phyloP scores from a whole-genome alignment of 75 land plant genomes.

The Cunninghamia lanceolata region DNA sequence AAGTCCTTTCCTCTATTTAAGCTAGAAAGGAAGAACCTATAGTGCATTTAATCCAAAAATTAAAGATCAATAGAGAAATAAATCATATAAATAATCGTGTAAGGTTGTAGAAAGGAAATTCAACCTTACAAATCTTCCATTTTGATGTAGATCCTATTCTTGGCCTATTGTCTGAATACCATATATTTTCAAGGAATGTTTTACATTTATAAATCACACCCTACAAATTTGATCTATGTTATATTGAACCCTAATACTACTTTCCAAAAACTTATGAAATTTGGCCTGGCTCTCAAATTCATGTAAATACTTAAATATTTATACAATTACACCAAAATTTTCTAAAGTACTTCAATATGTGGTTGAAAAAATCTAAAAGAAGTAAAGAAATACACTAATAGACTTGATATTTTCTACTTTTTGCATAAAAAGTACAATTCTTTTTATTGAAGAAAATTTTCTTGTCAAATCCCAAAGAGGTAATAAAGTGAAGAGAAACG shows the following conservation, averaged over 20 bases:
- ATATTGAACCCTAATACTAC: neutral
- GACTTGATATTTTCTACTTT: too few species aligned
- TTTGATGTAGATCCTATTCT: constrained; percentile 9
- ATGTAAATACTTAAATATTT: too few species aligned
- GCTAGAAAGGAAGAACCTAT: constrained; percentile 34
- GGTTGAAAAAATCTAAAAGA: too few species aligned
- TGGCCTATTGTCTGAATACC: neutral
- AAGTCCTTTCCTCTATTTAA: constrained; percentile 46
- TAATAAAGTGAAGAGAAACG: too few species aligned
- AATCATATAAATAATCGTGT: constrained; percentile 73
- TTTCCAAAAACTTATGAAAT: neutral
- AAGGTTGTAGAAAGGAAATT: constrained; percentile 87
- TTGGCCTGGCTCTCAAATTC: neutral
- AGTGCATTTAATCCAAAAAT: constrained; percentile 53
- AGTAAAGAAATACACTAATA: too few species aligned
- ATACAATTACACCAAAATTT: too few species aligned
- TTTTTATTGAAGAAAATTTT: too few species aligned
- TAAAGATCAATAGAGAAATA: constrained; percentile 59
- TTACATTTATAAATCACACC: too few species aligned
- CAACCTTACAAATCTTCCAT: constrained; percentile 73
- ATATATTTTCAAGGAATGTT: neutral
- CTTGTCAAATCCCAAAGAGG: too few species aligned
- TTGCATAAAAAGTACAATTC: too few species aligned
- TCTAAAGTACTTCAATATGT: too few species aligned
- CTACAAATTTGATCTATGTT: neutral